These are phyloP conservation scores for Scleromitrula shiraiana DNA, from an alignment of 2,329 filamentous ascomycete species.

Conservation along the genomic window DNA sequence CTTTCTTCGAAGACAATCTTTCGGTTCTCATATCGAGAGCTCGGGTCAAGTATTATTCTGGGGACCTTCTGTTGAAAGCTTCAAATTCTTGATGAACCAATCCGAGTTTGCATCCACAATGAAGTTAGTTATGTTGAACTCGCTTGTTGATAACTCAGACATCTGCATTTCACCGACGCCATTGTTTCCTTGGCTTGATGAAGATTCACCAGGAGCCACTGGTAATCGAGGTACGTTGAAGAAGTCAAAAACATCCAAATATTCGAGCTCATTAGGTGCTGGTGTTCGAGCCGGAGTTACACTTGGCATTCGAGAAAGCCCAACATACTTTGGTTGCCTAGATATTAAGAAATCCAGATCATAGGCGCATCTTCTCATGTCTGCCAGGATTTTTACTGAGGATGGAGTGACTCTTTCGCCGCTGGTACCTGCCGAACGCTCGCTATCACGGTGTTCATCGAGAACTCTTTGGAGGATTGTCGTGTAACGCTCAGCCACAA, in stretches of 20 bases:
- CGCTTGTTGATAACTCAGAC: conserved; percentile 35
- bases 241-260: conserved; percentile 88
- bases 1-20: not conserved
- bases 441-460: conserved; percentile 75
- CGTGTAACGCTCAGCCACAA: conserved; percentile 76
- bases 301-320: conserved; percentile 39
- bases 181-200: conserved; percentile 7
- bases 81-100: conserved; percentile 57
- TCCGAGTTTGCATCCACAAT: conserved; percentile 67
- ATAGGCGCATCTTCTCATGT: conserved; percentile 86
- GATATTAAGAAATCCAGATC: conserved; percentile 87
- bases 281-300: conserved; percentile 59
- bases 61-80: not conserved
- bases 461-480: conserved; percentile 73
- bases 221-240: conserved; percentile 81
- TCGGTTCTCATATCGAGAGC: not conserved
- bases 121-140: conserved; percentile 73
- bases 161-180: conserved; percentile 26
- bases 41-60: conserved; percentile 3
- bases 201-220: conserved; percentile 30
- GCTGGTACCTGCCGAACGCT: conserved; percentile 48
- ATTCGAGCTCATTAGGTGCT: conserved; percentile 76
- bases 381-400: conserved; percentile 77
- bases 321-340: conserved; percentile 44
- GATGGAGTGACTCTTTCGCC: conserved; percentile 71